phyloP scores from a whole-genome alignment of 73 alveolate species.

The Paramecium octaurelia region DNA sequence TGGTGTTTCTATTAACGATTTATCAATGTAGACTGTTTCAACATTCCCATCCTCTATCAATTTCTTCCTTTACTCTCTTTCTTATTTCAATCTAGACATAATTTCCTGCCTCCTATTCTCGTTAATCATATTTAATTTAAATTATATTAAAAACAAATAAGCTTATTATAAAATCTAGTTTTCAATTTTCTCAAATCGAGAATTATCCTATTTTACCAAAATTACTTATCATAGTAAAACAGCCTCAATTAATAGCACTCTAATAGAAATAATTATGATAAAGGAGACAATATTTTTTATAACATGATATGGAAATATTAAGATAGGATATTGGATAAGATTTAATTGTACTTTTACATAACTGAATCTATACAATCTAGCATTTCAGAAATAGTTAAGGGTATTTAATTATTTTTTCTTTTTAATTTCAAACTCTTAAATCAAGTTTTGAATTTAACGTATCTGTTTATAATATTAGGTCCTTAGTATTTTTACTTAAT shows the following conservation, averaged over 20 bases:
- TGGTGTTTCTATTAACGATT: conserved; percentile 2
- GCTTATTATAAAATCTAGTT: neutral
- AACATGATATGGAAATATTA: too few species aligned
- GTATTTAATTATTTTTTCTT: too few species aligned
- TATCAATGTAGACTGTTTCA: neutral
- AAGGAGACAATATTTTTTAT: too few species aligned
- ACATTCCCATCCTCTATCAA: neutral
- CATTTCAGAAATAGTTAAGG: too few species aligned
- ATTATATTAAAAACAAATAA: neutral
- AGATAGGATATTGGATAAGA: too few species aligned
- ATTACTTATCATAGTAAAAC: too few species aligned
- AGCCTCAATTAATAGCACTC: too few species aligned
- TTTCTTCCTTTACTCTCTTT: neutral
- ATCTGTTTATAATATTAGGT: neutral
- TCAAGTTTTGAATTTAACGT: too few species aligned
- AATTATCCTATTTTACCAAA: neutral
- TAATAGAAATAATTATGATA: too few species aligned
- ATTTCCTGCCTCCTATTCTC: neutral
- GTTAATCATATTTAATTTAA: neutral
- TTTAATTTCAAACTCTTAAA: too few species aligned
- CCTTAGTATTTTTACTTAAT: neutral
- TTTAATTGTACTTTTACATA: too few species aligned
- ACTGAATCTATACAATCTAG: too few species aligned
- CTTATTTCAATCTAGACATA: neutral
- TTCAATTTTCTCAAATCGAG: neutral